Evolutionary conservation across 2,329 filamentous ascomycete genomes (phyloP).

Genomic region (Aspergillus caelatus): DNA sequence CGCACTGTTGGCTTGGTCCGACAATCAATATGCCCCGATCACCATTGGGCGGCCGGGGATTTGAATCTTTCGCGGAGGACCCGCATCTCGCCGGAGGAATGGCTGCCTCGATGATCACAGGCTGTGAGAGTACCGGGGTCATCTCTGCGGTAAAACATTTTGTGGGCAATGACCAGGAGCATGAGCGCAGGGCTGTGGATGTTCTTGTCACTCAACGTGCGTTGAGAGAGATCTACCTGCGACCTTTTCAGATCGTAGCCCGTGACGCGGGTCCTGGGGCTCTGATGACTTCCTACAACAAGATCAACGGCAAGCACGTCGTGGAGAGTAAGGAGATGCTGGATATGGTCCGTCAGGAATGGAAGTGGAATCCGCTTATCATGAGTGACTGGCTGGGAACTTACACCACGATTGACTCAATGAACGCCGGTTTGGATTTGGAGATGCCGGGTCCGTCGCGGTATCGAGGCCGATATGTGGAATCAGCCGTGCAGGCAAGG

Average conservation of each 20-base stretch:
- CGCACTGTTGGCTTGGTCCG: slow-evolving; percentile 62
- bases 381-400: slow-evolving; percentile 38
- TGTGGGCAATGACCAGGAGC: slow-evolving; percentile 39
- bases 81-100: slow-evolving; percentile 26
- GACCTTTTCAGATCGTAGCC: slow-evolving; percentile 61
- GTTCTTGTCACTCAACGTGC: slow-evolving; percentile 47
- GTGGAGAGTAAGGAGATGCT: slow-evolving; percentile 31
- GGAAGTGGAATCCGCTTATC: slow-evolving; percentile 36
- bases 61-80: slow-evolving; percentile 33
- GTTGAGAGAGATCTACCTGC: slow-evolving; percentile 60
- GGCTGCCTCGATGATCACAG: slow-evolving; percentile 53
- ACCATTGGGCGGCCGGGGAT: slow-evolving; percentile 40
- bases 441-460: slow-evolving; percentile 29
- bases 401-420: slow-evolving; percentile 21
- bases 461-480: slow-evolving; percentile 38
- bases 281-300: slow-evolving; percentile 59
- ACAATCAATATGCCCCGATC: slow-evolving; percentile 66
- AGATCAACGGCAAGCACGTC: slow-evolving; percentile 49
- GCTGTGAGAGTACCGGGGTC: slow-evolving; percentile 69
- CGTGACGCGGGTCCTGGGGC: slow-evolving; percentile 54
- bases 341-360: slow-evolving; percentile 36
- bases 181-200: slow-evolving; percentile 34
- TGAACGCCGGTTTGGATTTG: slow-evolving; percentile 30
- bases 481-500: slow-evolving; percentile 30
- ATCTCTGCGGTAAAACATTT: slow-evolving; percentile 71